These are phyloP conservation scores for Chlamydomonas reinhardtii DNA, from an alignment of 163 green algal genomes.

Conservation along the genomic window DNA sequence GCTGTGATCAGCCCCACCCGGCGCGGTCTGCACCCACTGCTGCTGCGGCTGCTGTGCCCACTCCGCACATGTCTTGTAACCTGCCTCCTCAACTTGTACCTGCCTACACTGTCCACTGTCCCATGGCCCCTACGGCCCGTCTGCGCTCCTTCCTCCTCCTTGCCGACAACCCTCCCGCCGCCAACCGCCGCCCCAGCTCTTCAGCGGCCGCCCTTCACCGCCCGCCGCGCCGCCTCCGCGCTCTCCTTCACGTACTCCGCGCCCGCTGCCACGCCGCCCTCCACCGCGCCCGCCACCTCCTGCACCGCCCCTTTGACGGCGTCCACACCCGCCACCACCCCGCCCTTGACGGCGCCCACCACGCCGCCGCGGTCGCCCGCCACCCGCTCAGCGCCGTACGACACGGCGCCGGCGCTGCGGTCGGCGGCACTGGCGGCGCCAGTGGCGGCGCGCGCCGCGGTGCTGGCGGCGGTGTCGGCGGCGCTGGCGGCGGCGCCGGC, in stretches of 20 bases:
- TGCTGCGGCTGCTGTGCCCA: too few species aligned
- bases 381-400: not conserved
- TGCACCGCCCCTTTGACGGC: not conserved
- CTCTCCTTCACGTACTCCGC: conserved; percentile 15
- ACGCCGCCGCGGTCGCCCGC: not conserved
- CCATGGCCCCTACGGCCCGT: too few species aligned
- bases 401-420: not conserved
- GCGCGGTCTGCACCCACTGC: too few species aligned
- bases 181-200: too few species aligned
- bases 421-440: not conserved
- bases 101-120: too few species aligned
- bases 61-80: too few species aligned
- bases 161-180: too few species aligned
- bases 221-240: not conserved
- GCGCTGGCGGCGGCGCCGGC: not conserved
- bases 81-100: too few species aligned
- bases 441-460: not conserved
- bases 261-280: conserved; percentile 14
- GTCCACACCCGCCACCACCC: not conserved
- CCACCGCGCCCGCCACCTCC: conserved; percentile 8
- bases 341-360: conserved; percentile 1
- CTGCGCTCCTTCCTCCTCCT: too few species aligned
- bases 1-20: too few species aligned
- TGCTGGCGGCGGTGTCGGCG: not conserved
- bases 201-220: not conserved